Evolutionary conservation across 331 rosid species (phyloP), one percentile per base, ranked within the genome.

Genomic region (Malus hybrid): DNA sequence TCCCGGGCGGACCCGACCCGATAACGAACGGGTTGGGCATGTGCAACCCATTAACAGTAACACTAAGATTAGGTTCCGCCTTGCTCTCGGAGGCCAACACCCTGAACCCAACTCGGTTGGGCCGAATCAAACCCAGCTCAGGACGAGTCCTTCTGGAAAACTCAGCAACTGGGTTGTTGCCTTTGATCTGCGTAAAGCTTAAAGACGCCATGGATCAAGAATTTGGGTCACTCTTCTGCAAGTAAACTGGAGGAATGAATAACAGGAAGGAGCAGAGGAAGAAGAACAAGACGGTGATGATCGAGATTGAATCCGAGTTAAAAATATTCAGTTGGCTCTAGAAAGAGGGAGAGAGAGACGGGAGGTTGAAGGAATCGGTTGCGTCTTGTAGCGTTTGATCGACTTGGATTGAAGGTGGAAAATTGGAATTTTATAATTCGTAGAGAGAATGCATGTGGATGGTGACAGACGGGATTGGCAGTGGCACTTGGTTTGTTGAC

Each of bases 1-100:
- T 94, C 8, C 97, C 99, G 0, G 99, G 99, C 16, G 97, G 99
- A 73, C 97, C 99, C 62, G 99, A 94, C 79, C 91, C 99, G 29
- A 94, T 94, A 5, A 94, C 97, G 70, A 94, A 94, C 0, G 99
- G 99, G 76, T 94, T 94, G 7, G 97, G 97, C 99, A 94, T 85
- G 36, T 74, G 80, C 79, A 94, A 80, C 36, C 99, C 97, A 75
- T 92, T 92, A 22, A 94, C 97, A 7, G 84, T 86, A 31, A 95
- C 96, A 69, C 99, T 86, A 13, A 95, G 99, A 86, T 95, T 97
- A 34, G 99, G 99, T 79, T 90, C 97, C 4, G 83, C 81, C 70
- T 71, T 82, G 72, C 56, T 28, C 80, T 85, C 88, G 1, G 93
- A 87, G 32, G 92, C 97, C 62, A 83, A 82, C 55, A 90, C 92